These are phyloP conservation scores for Zymoseptoria tritici DNA, from an alignment of 2,329 filamentous ascomycete genomes.

Conservation along the genomic window DNA sequence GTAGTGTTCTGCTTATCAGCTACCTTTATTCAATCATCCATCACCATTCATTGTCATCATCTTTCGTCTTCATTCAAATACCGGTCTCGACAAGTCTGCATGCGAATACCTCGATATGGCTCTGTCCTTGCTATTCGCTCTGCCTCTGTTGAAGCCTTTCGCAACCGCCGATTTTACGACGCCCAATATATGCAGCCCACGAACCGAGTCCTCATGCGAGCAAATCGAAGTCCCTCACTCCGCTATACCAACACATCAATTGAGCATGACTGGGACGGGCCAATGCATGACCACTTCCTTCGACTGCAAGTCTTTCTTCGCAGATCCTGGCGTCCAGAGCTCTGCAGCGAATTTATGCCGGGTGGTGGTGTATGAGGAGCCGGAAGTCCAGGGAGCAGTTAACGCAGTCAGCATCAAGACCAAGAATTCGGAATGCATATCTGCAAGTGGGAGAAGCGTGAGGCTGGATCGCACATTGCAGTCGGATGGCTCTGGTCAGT, in stretches of 20 bases:
- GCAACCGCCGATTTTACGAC: neutral
- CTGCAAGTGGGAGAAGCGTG: neutral
- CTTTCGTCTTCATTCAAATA: neutral
- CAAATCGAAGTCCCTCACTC: constrained; percentile 4
- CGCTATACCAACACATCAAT: neutral
- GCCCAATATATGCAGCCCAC: neutral
- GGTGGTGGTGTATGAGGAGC: constrained; percentile 3
- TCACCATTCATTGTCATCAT: neutral
- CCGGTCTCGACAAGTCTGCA: neutral
- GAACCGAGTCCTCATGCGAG: constrained; percentile 8
- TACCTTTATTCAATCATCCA: neutral
- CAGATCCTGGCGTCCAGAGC: neutral
- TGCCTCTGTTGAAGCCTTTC: neutral
- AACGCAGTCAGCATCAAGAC: neutral
- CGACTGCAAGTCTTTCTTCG: constrained; percentile 11
- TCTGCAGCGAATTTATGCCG: constrained; percentile 1
- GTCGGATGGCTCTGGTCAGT: neutral
- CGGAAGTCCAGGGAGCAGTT: constrained; percentile 1
- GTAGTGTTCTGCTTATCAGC: neutral
- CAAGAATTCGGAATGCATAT: neutral
- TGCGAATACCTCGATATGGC: neutral
- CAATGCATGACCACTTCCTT: constrained; percentile 11
- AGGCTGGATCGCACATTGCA: neutral
- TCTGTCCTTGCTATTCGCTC: neutral
- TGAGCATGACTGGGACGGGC: constrained; percentile 7